Base-by-base conservation (phyloP, 257 asterid species). In the Jaltomata sinuosa region DNA sequence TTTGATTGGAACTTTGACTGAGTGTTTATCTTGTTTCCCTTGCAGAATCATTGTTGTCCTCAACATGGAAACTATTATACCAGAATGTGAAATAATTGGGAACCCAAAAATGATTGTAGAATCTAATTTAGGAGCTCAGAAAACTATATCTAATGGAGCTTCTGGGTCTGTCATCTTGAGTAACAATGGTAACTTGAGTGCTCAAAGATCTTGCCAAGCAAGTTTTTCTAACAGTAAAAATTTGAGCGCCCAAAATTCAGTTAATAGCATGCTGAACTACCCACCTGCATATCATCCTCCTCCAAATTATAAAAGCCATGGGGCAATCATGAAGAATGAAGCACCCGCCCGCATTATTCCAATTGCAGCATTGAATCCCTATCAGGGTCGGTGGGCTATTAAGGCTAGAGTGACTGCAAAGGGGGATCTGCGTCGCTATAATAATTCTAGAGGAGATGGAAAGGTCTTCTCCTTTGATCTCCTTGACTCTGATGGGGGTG, bases 341-440 rank as follows among this genome's bases (percentile, higher is more conserved):
- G 98, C 99, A 76, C 98, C 99, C 21, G 97, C 99, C 14, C 97
- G 98, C 84, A 92, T 94, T 68, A 93, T 97, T 85, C 98, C 98
- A 27, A 93, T 97, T 68, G 90, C 97, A 84, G 97, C 97, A 86
- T 88, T 97, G 91, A 97, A 95, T 87, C 99, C 99, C 84, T 95
- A 97, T 89, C 98, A 95, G 85, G 98, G 98, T 79, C 93, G 98
- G 67, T 97, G 99, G 99, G 98, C 98, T 84, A 91, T 97, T 84
- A 95, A 94, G 94, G 99, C 99, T 5, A 90, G 99, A 57, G 98
- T 97, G 85, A 95, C 99, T 65, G 99, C 99, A 57, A 97, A 94
- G 87, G 98, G 98, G 72, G 98, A 94, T 85, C 90, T 97, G 34
- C 88, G 97, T 7, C 97, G 96, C 83, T 94, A 93, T 88, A 95